Base-by-base conservation (phyloP, 768 basidiomycete species). In the Coprinopsis sp. region DNA sequence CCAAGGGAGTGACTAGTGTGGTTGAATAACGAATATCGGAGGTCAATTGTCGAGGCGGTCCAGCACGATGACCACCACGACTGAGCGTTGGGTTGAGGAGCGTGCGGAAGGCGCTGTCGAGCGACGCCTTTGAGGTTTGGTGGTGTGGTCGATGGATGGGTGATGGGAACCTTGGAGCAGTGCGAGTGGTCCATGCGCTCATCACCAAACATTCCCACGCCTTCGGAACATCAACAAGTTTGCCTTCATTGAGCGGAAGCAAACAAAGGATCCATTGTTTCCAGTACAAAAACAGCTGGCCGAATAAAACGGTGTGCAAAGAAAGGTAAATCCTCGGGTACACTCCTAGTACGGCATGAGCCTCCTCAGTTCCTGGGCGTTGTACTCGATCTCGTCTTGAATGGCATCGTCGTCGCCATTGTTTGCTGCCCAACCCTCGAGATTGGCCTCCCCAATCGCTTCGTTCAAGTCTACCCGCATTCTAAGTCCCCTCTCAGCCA, bases 401-500 rank as follows among this genome's bases (percentile, higher is more conserved):
- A 66, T 62, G 36, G 50, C 75, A 57, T 77, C 79, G 18, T 70
- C 67, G 27, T 64, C 59, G 25, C 49, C 65, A 34, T 58, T 61
- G 12, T 67, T 66, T 14, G 53, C 58, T 29, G 44, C 51, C 18
- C 58, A 54, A 6, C 63, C 65, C 45, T 52, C 63, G 43, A 53
- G 47, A 19, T 66, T 68, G 29, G 70, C 73, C 13, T 55, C 55
- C 18, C 70, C 73, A 31, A 80, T 34, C 37, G 65, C 66, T 54
- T 81, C 81, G 11, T 89, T 85, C 54, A 90, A 50, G 0, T 76
- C 82, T 39, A 64, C 61, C 34, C 82, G 71, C 59, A 86, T 64
- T 37, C 89, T 76, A 19, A 91, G 55, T 3, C 81, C 83, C 30
- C 85, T 67, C 59, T 91, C 89, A 4, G 73, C 82, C 89, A 91